Conservation (phyloP, 148 eudicot species). For the Bassia scoparia region DNA sequence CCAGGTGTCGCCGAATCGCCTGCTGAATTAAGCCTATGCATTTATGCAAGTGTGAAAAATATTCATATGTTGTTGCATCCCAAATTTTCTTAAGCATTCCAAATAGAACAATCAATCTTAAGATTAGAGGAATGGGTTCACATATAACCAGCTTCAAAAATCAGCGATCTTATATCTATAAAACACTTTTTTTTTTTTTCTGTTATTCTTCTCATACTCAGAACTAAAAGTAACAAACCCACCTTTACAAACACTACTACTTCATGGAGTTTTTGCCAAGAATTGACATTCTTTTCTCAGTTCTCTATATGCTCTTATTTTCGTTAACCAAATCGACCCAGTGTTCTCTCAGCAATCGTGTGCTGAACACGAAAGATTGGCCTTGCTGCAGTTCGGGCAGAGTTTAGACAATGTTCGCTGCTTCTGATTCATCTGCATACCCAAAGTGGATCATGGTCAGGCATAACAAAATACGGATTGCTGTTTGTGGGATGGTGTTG, state of each 20-base stretch:
- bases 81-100: no score
- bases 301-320: not conserved
- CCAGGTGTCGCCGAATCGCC: no score
- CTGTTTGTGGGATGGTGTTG: slow-evolving; percentile 44
- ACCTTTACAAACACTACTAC: not conserved
- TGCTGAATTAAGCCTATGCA: no score
- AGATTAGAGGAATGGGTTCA: not conserved
- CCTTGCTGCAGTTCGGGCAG: slow-evolving; percentile 16
- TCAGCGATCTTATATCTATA: not conserved
- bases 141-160: not conserved
- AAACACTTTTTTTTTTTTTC: not conserved
- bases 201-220: not conserved
- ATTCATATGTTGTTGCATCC: no score
- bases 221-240: not conserved
- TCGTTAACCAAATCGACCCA: not conserved
- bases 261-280: not conserved
- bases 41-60: no score
- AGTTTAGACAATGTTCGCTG: slow-evolving; percentile 14
- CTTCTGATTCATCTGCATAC: not conserved
- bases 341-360: slow-evolving; percentile 7
- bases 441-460: slow-evolving; percentile 13
- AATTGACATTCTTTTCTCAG: not conserved
- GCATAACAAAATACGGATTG: slow-evolving; percentile 14
- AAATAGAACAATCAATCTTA: not conserved
- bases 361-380: slow-evolving; percentile 4